Evolutionary conservation across 2,329 filamentous ascomycete species (phyloP).

Genomic region (Paecilomyces fulvus): DNA sequence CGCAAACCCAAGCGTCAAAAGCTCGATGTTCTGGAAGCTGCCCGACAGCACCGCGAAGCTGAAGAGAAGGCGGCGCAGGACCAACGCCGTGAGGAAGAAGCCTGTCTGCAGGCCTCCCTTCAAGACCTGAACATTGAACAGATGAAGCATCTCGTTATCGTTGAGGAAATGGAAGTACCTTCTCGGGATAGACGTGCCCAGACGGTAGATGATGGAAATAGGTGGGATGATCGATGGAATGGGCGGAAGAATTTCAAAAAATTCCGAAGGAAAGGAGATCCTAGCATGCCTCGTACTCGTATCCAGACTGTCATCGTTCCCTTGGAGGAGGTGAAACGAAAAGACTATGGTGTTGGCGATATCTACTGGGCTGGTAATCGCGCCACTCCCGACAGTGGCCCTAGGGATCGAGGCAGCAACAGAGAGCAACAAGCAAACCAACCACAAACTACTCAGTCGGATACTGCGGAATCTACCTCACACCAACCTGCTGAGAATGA

Average conservation of each 20-base stretch:
- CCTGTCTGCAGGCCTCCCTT: slow-evolving; percentile 47
- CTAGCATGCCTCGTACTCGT: slow-evolving; percentile 29
- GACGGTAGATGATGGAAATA: slow-evolving; percentile 42
- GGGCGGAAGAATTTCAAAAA: slow-evolving; percentile 94
- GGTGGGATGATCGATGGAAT: slow-evolving; percentile 88
- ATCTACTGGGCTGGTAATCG: slow-evolving; percentile 57
- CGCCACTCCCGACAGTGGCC: slow-evolving; percentile 17
- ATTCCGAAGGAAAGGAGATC: slow-evolving; percentile 46
- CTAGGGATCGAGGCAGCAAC: slow-evolving; percentile 11
- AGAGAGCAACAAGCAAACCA: slow-evolving; percentile 19
- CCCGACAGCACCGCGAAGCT: slow-evolving; percentile 44
- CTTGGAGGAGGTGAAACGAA: slow-evolving; percentile 62
- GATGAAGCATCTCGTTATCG: slow-evolving; percentile 64
- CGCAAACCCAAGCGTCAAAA: slow-evolving; percentile 47
- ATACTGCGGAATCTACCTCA: slow-evolving; percentile 4
- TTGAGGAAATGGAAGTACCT: slow-evolving; percentile 66
- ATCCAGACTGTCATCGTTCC: slow-evolving; percentile 56
- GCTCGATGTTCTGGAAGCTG: slow-evolving; percentile 60
- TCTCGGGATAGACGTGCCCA: slow-evolving; percentile 19
- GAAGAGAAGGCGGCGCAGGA: slow-evolving; percentile 48
- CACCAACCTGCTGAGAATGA: background rate
- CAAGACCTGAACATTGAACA: slow-evolving; percentile 62
- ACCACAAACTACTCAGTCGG: slow-evolving; percentile 1
- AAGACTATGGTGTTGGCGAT: slow-evolving; percentile 65
- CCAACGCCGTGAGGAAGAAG: slow-evolving; percentile 57